Evolutionary conservation across 78 protist species (phyloP).

Genomic region (Dictyostelium intermedium): DNA sequence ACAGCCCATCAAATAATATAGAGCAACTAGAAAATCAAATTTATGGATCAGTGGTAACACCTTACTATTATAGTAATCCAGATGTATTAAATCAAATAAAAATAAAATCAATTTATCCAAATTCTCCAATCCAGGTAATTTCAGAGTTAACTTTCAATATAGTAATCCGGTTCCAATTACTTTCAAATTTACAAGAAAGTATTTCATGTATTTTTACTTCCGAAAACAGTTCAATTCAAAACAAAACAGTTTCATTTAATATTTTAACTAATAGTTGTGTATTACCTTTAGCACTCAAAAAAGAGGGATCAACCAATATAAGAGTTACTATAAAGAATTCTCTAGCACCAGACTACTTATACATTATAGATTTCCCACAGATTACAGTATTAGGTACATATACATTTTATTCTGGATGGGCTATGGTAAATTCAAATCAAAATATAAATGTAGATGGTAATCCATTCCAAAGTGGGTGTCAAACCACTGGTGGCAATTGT

Average conservation of each 20-base stretch:
- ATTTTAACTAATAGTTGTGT: neutral
- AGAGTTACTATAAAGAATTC: neutral
- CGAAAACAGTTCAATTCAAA: neutral
- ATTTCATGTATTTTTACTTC: neutral
- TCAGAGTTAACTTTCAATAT: neutral
- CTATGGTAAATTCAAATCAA: neutral
- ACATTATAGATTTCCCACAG: neutral
- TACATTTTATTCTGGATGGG: neutral
- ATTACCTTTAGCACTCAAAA: neutral
- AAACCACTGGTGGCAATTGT: neutral
- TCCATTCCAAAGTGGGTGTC: neutral
- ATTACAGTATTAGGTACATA: neutral
- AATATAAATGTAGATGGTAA: neutral
- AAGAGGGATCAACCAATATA: neutral
- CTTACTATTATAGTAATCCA: neutral
- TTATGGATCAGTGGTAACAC: neutral
- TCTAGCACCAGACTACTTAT: neutral
- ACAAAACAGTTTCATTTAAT: neutral
- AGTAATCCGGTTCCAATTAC: neutral
- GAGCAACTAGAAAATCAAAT: neutral
- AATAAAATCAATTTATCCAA: neutral
- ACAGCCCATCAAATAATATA: neutral
- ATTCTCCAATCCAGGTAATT: neutral
- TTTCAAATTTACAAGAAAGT: neutral
- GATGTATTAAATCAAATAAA: neutral